Percentiles rank a stretch among this genome's conserved stretches.
phyloP scores from a whole-genome alignment of 257 asterid species.

The Rehmannia glutinosa region DNA sequence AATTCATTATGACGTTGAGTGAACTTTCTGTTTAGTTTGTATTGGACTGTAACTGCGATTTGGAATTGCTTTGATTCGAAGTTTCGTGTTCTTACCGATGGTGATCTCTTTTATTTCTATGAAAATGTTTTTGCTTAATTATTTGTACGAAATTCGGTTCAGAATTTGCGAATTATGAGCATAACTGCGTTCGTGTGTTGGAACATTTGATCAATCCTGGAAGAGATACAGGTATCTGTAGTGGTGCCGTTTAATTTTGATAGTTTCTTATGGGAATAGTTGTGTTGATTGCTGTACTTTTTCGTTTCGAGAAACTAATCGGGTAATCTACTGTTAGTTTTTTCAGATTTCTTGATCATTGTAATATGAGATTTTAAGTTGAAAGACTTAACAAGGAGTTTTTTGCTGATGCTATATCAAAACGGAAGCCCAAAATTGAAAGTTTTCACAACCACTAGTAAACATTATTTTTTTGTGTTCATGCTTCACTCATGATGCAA shows the following conservation, averaged over 20 bases:
- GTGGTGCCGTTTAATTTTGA: background rate
- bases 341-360: slow-evolving; percentile 3
- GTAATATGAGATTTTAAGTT: background rate
- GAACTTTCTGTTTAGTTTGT: slow-evolving; percentile 21
- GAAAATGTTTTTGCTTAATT: background rate
- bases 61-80: slow-evolving; percentile 23
- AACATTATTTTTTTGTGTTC: background rate
- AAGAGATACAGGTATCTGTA: slow-evolving; percentile 2
- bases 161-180: background rate
- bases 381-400: background rate
- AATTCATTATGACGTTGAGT: slow-evolving; percentile 11
- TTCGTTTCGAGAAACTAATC: background rate
- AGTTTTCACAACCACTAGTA: background rate
- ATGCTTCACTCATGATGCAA: background rate
- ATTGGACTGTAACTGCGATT: slow-evolving; percentile 20
- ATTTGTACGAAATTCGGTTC: background rate
- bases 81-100: slow-evolving; percentile 17
- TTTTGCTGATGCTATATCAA: background rate
- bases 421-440: background rate
- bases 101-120: background rate
- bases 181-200: background rate
- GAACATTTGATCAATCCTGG: slow-evolving; percentile 8
- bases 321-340: background rate
- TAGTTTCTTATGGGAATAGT: background rate
- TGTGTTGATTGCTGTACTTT: slow-evolving; percentile 9